These are phyloP conservation scores for Cutaneotrichosporon spelunceum DNA, from an alignment of 1,284 basidiomycete species.

Conservation along the genomic window DNA sequence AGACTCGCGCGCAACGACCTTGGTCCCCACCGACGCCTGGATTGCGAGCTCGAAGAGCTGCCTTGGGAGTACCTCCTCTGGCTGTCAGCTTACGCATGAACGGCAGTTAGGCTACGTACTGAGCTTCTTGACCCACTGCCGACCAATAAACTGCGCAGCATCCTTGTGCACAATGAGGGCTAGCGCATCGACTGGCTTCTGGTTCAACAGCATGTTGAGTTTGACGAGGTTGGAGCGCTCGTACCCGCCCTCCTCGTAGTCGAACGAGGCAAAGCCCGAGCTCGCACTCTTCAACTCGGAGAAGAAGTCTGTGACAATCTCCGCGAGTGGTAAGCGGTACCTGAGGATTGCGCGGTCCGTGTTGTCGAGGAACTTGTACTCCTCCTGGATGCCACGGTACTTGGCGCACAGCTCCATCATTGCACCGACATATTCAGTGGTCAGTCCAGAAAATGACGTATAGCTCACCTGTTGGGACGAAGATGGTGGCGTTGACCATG, in stretches of 20 bases:
- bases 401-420: slow-evolving; percentile 88
- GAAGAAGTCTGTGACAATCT: slow-evolving; percentile 91
- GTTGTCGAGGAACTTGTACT: slow-evolving; percentile 71
- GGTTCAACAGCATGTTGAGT: slow-evolving; percentile 85
- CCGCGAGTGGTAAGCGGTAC: slow-evolving; percentile 73
- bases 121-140: slow-evolving; percentile 82
- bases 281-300: slow-evolving; percentile 78
- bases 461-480: slow-evolving; percentile 62
- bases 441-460: slow-evolving; percentile 56
- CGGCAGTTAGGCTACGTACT: slow-evolving; percentile 57
- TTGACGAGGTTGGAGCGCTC: slow-evolving; percentile 72
- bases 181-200: slow-evolving; percentile 84
- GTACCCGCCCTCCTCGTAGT: slow-evolving; percentile 91
- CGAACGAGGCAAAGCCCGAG: slow-evolving; percentile 88
- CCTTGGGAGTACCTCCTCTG: slow-evolving; percentile 83
- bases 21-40: slow-evolving; percentile 72
- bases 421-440: slow-evolving; percentile 70
- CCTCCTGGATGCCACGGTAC: slow-evolving; percentile 71
- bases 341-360: slow-evolving; percentile 67
- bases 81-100: neutral
- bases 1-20: slow-evolving; percentile 82
- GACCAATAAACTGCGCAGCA: slow-evolving; percentile 67
- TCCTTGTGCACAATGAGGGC: slow-evolving; percentile 75
- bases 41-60: slow-evolving; percentile 94
- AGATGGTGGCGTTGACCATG: slow-evolving; percentile 74